Percentiles rank a stretch among this genome's conserved stretches.
Conservation (phyloP, 1,284 basidiomycete species). For the Schizophyllum amplum region DNA sequence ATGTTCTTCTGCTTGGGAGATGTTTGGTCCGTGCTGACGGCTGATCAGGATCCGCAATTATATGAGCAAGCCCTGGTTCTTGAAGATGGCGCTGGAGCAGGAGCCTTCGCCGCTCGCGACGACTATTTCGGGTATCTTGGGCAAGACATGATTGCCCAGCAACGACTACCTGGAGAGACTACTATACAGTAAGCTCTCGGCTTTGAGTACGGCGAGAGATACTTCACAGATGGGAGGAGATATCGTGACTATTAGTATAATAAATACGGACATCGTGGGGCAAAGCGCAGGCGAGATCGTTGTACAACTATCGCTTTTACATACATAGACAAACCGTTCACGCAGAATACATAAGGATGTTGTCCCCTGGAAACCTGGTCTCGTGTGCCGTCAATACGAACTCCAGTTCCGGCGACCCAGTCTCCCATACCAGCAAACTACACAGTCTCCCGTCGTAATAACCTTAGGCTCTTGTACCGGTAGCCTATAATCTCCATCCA, state of each 20-base stretch:
- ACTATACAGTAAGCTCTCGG: not conserved
- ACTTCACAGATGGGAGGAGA: too few species aligned
- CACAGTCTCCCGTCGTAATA: too few species aligned
- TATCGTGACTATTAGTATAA: too few species aligned
- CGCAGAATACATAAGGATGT: too few species aligned
- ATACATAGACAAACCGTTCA: too few species aligned
- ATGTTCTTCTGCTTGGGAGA: conserved; percentile 18
- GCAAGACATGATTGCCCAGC: not conserved
- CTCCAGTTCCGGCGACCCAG: too few species aligned
- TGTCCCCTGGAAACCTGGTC: too few species aligned
- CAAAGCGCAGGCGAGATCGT: not conserved
- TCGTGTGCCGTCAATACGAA: too few species aligned
- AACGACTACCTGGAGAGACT: not conserved
- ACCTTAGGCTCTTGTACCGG: too few species aligned
- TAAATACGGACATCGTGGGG: not conserved
- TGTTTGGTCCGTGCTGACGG: not conserved
- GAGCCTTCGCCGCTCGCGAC: conserved; percentile 45
- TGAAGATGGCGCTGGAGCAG: conserved; percentile 51
- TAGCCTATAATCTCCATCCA: too few species aligned
- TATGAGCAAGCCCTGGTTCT: conserved; percentile 89
- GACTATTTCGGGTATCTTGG: conserved; percentile 38
- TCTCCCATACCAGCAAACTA: too few species aligned
- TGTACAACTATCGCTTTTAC: not conserved
- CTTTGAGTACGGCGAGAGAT: too few species aligned
- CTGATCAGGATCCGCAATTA: conserved; percentile 82